Base-by-base conservation (phyloP, 768 basidiomycete genomes). In the Sarcodon aspratus region DNA sequence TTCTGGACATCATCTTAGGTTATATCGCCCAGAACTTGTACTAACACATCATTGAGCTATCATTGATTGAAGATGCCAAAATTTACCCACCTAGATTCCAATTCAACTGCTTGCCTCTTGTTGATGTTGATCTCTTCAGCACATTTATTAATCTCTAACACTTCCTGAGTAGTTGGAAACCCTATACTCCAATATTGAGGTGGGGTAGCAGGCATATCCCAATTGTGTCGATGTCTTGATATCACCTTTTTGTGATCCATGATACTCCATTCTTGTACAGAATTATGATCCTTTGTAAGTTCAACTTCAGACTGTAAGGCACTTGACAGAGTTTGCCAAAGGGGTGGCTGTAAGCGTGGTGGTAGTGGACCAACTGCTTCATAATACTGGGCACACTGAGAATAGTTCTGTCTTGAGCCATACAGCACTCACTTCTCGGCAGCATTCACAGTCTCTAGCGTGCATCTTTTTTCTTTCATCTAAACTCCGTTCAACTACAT, bases 101-200 rank as follows among this genome's bases (percentile, higher is more conserved):
- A 64, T 54, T 79, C 78, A 6, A 89, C 68, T 49, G 69, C 66
- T 7, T 70, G 64, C 51, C 70, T 69, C 67, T 90, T 90, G 61
- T 72, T 69, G 55, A 64, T 65, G 53, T 86, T 80, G 77, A 92
- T 88, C 58, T 76, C 74, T 49, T 71, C 73, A 8, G 92, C 93
- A 50, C 67, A 67, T 51, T 69, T 66, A 61, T 95, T 95, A 56
- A 95, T 92, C 48, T 73, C 73, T 43, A 70, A 73, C 12, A 79
- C 81, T 59, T 89, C 79, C 62, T 94, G 92, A 3, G 92, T 93
- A 54, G 72, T 70, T 1, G 93, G 93, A 60, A 97, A 94, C 1
- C 85, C 90, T 50, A 94, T 92, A 49, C 82, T 72, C 88, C 91
- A 94, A 64, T 88, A 95, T 12, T 79, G 80, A 1, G 89, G 90